A percentile compares a stretch with the other conserved stretches of the same genome.
Conservation (phyloP, 1,139 yeast genomes). For the Yamadazyma kanchanaburiensis region DNA sequence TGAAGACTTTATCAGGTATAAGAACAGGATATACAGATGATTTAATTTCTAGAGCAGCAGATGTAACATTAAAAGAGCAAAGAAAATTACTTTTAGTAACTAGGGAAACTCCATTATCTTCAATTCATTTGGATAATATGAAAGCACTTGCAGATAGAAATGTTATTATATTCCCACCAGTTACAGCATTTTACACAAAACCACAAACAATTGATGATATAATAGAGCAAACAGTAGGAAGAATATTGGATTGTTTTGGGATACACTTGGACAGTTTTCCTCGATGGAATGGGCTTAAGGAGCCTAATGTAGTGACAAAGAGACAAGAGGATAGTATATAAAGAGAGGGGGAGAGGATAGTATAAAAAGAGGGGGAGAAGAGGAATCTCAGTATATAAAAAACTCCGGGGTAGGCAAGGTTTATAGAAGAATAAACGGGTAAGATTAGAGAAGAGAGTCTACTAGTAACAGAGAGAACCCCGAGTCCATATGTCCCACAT, state of each 20-base stretch:
- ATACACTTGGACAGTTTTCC: slow-evolving; percentile 1
- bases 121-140: slow-evolving; percentile 1
- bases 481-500: too few species aligned
- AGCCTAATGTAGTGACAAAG: slow-evolving; percentile 1
- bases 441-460: too few species aligned
- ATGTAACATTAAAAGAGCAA: slow-evolving; percentile 1
- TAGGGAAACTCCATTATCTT: slow-evolving; percentile 1
- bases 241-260: slow-evolving; percentile 1
- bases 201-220: slow-evolving; percentile 1
- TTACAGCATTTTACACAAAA: slow-evolving; percentile 1
- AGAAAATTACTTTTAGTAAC: slow-evolving; percentile 1
- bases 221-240: slow-evolving; percentile 1
- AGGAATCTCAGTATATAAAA: too few species aligned
- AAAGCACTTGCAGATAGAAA: slow-evolving; percentile 1
- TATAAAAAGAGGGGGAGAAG: too few species aligned
- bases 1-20: slow-evolving; percentile 1
- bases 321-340: too few species aligned
- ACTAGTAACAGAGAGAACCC: too few species aligned
- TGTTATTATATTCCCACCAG: slow-evolving; percentile 1
- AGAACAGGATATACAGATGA: slow-evolving; percentile 1
- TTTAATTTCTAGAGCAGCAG: slow-evolving; percentile 1
- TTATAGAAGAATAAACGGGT: too few species aligned
- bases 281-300: slow-evolving; percentile 1
- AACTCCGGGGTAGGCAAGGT: too few species aligned
- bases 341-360: too few species aligned